Percentiles rank a stretch among this genome's conserved stretches.
phyloP scores from a whole-genome alignment of 208 protist genomes.

The Acanthamoeba castellanii region DNA sequence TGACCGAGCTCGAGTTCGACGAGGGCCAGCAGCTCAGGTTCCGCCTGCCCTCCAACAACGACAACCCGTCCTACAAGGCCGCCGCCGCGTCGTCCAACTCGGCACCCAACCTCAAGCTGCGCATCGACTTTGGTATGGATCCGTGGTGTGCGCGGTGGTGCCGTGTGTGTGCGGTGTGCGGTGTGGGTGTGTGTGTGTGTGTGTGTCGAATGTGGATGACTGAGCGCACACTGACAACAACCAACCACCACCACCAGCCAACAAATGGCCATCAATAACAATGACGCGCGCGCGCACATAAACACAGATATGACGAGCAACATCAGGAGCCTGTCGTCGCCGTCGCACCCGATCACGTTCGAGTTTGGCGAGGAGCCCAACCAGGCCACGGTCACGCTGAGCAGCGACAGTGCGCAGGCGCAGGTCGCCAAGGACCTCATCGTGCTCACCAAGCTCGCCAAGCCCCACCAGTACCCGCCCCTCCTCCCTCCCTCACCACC shows the following conservation, averaged over 20 bases:
- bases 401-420: neutral
- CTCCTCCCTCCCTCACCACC: no score
- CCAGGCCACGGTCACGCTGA: neutral
- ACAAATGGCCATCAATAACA: no score
- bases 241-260: no score
- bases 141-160: no score
- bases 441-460: slow-evolving; percentile 66
- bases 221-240: no score
- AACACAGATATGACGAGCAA: slow-evolving; percentile 51
- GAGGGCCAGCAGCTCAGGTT: neutral
- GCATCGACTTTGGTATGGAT: neutral
- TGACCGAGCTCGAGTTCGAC: slow-evolving; percentile 65
- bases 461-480: no score
- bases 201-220: no score
- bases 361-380: slow-evolving; percentile 52
- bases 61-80: slow-evolving; percentile 5
- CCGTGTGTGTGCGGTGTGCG: neutral
- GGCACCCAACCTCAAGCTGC: slow-evolving; percentile 1
- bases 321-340: neutral
- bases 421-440: slow-evolving; percentile 26
- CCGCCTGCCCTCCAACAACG: neutral
- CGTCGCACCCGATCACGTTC: slow-evolving; percentile 53
- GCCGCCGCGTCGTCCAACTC: no score
- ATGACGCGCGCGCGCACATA: no score
- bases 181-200: no score